phyloP scores from a whole-genome alignment of 352 stramenopile genomes.

The Globisporangium viniferum region DNA sequence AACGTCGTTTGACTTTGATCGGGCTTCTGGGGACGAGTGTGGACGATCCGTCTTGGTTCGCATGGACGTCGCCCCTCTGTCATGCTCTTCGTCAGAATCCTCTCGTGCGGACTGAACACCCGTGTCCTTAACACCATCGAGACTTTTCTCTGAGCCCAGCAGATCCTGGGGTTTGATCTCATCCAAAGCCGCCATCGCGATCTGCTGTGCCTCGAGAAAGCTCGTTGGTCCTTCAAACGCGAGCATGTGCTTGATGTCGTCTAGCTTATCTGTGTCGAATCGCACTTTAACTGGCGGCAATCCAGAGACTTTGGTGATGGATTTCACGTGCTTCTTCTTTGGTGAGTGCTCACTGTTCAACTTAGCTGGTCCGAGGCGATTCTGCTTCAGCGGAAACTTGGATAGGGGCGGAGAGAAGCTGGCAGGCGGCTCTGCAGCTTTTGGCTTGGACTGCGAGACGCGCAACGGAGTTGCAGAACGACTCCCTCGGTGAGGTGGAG shows the following conservation, averaged over 20 bases:
- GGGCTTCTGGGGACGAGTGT: constrained; percentile 2
- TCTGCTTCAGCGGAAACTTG: constrained; percentile 8
- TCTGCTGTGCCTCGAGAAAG: constrained; percentile 38
- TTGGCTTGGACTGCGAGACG: constrained; percentile 1
- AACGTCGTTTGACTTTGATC: not conserved
- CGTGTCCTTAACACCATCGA: not conserved
- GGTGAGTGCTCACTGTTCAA: not conserved
- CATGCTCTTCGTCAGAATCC: not conserved
- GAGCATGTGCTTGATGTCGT: constrained; percentile 2
- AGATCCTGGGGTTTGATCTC: not conserved
- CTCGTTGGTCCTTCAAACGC: constrained; percentile 34
- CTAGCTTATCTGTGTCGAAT: not conserved
- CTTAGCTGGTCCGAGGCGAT: not conserved
- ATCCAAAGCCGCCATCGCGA: constrained; percentile 20
- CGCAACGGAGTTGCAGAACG: constrained; percentile 5
- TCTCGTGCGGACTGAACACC: not conserved
- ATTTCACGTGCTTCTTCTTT: constrained; percentile 8
- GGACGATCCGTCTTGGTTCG: constrained; percentile 1
- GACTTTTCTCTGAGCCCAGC: not conserved
- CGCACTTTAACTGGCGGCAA: not conserved
- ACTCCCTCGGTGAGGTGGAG: constrained; percentile 8
- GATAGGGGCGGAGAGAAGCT: not conserved
- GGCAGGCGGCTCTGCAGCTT: not conserved
- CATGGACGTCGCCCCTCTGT: not conserved
- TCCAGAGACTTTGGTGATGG: not conserved